These are phyloP conservation scores for Scolecobasidium constrictum DNA, from an alignment of 2,329 filamentous ascomycete genomes.

Conservation along the genomic window DNA sequence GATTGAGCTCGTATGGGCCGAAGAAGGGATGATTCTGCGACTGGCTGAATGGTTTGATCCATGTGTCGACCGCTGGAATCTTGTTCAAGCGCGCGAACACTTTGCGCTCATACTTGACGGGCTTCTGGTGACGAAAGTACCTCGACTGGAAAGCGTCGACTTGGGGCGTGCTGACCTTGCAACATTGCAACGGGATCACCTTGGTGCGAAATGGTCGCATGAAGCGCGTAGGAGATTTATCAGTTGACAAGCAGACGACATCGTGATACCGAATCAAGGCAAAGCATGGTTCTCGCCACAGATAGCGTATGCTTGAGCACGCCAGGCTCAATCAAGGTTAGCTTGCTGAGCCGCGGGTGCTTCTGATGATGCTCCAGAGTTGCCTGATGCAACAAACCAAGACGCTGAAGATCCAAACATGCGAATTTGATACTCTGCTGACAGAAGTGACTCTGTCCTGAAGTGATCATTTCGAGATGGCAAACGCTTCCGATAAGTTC, in stretches of 20 bases:
- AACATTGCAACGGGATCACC: neutral
- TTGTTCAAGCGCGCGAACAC: neutral
- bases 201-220: neutral
- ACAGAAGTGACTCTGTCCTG: no score
- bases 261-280: no score
- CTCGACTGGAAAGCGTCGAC: neutral
- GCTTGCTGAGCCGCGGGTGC: no score
- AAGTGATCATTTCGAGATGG: no score
- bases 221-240: no score
- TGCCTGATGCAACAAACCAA: no score
- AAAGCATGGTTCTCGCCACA: no score
- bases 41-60: neutral
- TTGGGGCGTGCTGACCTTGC: neutral
- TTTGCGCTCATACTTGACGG: neutral
- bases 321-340: no score
- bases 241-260: neutral
- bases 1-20: neutral
- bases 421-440: no score
- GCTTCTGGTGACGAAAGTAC: neutral
- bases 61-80: neutral
- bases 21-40: neutral
- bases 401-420: no score
- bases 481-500: conserved; percentile 40
- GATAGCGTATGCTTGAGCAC: no score
- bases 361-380: no score